These are phyloP conservation scores for Leishmania arabica DNA, from an alignment of 208 protist species.

Conservation along the genomic window DNA sequence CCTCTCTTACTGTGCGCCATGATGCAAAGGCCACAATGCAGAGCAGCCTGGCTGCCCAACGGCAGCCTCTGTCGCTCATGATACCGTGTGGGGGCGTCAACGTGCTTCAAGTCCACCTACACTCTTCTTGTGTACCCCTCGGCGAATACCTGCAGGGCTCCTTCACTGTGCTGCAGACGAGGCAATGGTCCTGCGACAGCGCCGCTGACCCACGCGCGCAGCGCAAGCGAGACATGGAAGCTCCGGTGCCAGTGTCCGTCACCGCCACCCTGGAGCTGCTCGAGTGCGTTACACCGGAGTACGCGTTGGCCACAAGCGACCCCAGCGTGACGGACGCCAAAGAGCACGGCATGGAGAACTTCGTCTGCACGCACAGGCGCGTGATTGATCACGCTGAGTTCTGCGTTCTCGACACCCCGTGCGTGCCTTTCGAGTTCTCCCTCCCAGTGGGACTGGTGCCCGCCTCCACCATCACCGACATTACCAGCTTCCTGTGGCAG, in stretches of 20 bases:
- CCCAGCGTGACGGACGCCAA: constrained; percentile 17
- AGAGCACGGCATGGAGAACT: constrained; percentile 26
- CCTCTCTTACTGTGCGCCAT: constrained; percentile 16
- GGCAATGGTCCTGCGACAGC: neutral
- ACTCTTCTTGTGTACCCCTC: constrained; percentile 40
- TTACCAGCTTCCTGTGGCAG: constrained; percentile 34
- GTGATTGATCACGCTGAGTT: constrained; percentile 25
- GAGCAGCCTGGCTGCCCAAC: constrained; percentile 21
- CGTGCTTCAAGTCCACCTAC: constrained; percentile 31
- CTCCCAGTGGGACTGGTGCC: constrained; percentile 27
- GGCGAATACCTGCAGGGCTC: constrained; percentile 43
- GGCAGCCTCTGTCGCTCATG: constrained; percentile 33
- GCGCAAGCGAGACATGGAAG: constrained; percentile 1
- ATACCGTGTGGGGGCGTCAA: constrained; percentile 29
- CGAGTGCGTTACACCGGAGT: constrained; percentile 34
- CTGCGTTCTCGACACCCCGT: constrained; percentile 25
- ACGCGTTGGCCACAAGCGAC: constrained; percentile 12
- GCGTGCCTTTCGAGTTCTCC: constrained; percentile 31
- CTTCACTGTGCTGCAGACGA: constrained; percentile 25
- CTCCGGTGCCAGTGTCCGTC: constrained; percentile 22
- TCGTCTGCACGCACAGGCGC: constrained; percentile 28
- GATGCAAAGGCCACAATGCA: constrained; percentile 19
- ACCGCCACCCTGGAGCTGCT: constrained; percentile 27
- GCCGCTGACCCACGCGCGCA: neutral
- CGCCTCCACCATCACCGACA: constrained; percentile 27